Percentiles rank a stretch among this genome's conserved stretches.
Conservation (phyloP, 1,284 basidiomycete genomes). For the Ganoderma leucocontextum region DNA sequence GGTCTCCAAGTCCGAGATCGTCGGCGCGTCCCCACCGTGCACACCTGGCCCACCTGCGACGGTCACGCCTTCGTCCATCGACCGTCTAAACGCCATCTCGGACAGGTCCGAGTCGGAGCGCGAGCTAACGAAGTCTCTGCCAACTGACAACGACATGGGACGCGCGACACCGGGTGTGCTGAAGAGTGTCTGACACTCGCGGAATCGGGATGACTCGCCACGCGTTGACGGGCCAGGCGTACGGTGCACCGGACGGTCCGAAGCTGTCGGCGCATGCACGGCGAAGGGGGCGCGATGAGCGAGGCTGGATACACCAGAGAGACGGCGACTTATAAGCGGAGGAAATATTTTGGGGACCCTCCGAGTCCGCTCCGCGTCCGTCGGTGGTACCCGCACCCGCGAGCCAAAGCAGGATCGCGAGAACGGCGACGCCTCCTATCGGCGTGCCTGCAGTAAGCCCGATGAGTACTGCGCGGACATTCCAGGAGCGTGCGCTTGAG, state of each 20-base stretch:
- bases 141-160: too few species aligned
- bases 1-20: not conserved
- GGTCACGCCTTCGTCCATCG: not conserved
- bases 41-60: not conserved
- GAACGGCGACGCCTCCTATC: not conserved
- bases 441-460: not conserved
- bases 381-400: not conserved
- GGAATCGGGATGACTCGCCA: too few species aligned
- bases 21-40: not conserved
- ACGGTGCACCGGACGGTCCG: too few species aligned
- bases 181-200: too few species aligned
- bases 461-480: not conserved
- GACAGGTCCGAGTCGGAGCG: not conserved
- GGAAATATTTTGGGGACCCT: too few species aligned
- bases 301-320: too few species aligned
- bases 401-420: not conserved
- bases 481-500: not conserved
- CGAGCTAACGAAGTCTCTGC: too few species aligned
- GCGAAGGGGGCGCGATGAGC: too few species aligned
- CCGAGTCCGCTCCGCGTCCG: not conserved
- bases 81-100: not conserved
- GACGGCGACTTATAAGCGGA: too few species aligned
- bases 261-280: too few species aligned
- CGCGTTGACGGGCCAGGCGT: too few species aligned
- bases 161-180: too few species aligned